phyloP scores from a whole-genome alignment of 805 yeast genomes.

The Cyberlindnera samutprakarnensis region DNA sequence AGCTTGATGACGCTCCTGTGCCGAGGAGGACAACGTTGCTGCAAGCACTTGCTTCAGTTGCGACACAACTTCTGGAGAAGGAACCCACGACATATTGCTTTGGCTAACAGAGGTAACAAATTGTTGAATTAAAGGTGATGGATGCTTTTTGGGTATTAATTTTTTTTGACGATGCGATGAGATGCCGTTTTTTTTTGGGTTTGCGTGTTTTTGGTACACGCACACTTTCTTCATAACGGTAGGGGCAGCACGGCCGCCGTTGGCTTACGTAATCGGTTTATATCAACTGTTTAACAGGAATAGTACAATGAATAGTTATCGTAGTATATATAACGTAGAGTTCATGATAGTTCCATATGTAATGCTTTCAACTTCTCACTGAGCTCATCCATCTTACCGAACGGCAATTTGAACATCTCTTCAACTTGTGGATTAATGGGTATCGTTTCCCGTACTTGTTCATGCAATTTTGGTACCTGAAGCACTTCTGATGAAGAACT shows the following conservation, averaged over 20 bases:
- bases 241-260: neutral
- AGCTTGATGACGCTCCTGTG: slow-evolving; percentile 52
- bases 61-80: slow-evolving; percentile 51
- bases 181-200: slow-evolving; percentile 2
- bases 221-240: no score
- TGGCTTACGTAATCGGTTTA: neutral
- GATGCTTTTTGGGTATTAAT: neutral
- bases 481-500: neutral
- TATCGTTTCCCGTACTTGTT: no score
- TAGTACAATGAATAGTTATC: no score
- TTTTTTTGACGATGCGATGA: neutral
- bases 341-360: slow-evolving; percentile 8
- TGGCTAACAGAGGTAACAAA: neutral
- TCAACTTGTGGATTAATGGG: slow-evolving; percentile 45
- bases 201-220: no score
- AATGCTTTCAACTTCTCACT: slow-evolving; percentile 20
- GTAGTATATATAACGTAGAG: no score
- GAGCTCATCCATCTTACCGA: slow-evolving; percentile 37
- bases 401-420: slow-evolving; percentile 50
- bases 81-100: slow-evolving; percentile 50
- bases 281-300: no score
- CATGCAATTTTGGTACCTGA: slow-evolving; percentile 22
- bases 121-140: slow-evolving; percentile 1
- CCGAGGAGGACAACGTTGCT: slow-evolving; percentile 62
- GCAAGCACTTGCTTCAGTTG: slow-evolving; percentile 61